Evolutionary conservation across 164 flowering plant genomes (phyloP).

Genomic region (Tinospora cordifolia): DNA sequence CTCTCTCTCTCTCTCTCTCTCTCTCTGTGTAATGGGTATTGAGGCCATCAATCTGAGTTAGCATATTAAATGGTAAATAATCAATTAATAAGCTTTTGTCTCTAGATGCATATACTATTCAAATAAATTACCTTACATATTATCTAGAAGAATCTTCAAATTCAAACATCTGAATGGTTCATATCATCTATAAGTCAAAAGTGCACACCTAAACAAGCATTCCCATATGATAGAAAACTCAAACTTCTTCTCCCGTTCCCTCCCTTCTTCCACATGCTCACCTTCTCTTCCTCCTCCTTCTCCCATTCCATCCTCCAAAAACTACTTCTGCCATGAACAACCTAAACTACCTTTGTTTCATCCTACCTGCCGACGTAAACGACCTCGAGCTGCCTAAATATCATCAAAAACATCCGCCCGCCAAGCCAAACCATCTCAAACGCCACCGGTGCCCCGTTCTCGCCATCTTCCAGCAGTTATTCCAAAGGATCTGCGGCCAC

Average conservation of each 20-base stretch:
- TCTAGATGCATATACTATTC: not conserved
- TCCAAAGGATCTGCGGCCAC: conserved; percentile 18
- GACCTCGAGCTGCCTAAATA: conserved; percentile 18
- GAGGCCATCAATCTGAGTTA: not conserved
- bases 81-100: not conserved
- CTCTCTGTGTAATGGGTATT: not conserved
- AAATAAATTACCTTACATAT: not conserved
- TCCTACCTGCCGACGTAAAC: conserved; percentile 42
- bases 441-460: conserved; percentile 11
- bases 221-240: not conserved
- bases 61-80: not conserved
- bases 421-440: not conserved
- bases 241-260: not conserved
- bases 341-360: conserved; percentile 42
- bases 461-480: conserved; percentile 14
- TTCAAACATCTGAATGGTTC: not conserved
- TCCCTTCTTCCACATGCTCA: not conserved
- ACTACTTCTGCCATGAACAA: conserved; percentile 13
- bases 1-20: not conserved
- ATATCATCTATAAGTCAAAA: not conserved
- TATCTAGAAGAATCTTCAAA: not conserved
- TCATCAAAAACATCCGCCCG: not conserved
- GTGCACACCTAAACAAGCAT: not conserved
- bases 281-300: not conserved
- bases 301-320: not conserved